These are phyloP conservation scores for Gloeostereum incarnatum DNA, from an alignment of 768 basidiomycete species.

Conservation along the genomic window DNA sequence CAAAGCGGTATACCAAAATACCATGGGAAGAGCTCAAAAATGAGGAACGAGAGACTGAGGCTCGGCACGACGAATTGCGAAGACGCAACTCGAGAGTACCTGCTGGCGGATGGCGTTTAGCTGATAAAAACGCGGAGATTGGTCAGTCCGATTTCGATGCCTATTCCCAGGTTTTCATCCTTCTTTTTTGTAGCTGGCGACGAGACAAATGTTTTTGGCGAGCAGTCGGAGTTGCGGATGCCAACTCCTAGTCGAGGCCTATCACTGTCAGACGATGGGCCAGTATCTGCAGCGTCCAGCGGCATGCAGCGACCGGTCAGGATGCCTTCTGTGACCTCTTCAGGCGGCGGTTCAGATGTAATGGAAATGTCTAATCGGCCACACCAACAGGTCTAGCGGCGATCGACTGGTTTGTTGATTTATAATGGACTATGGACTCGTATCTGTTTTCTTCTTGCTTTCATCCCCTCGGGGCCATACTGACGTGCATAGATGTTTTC, in stretches of 20 bases:
- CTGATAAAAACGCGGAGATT: conserved; percentile 41
- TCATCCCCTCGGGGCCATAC: no score
- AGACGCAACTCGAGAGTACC: conserved; percentile 22
- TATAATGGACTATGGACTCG: no score
- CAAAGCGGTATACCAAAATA: conserved; percentile 56
- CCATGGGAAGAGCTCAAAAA: conserved; percentile 58
- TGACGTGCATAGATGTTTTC: no score
- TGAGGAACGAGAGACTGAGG: no score
- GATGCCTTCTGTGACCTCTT: conserved; percentile 2
- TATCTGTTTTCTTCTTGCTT: no score
- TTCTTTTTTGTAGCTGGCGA: conserved; percentile 2
- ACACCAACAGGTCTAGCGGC: no score
- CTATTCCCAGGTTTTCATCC: conserved; percentile 1
- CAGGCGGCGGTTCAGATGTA: no score
- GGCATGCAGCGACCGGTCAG: conserved; percentile 1
- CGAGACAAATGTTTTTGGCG: conserved; percentile 39
- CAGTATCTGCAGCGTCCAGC: conserved; percentile 11
- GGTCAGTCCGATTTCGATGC: conserved; percentile 21
- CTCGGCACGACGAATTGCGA: no score
- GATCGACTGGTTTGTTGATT: no score
- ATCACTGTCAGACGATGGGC: not conserved
- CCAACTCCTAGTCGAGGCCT: conserved; percentile 21
- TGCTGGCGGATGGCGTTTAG: conserved; percentile 37
- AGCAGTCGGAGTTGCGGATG: conserved; percentile 25
- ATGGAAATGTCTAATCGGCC: no score